Percentiles rank a stretch among this genome's conserved stretches.
These are phyloP conservation scores for Chaetomium strumarium DNA, from an alignment of 2,329 filamentous ascomycete species.

Conservation along the genomic window DNA sequence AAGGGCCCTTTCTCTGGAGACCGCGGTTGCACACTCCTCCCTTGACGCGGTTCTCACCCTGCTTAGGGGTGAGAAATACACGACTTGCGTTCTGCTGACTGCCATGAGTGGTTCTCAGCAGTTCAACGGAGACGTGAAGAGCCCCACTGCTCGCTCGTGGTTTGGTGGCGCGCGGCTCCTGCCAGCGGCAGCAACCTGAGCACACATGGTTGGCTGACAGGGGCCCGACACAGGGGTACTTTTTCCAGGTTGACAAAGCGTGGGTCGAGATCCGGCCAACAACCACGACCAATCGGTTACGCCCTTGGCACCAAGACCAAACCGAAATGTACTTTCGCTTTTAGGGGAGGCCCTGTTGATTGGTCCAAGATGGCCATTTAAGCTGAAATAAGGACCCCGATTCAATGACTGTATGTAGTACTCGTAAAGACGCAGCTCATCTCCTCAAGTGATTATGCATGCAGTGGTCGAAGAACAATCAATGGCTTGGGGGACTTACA, in stretches of 20 bases:
- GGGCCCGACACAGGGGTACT: not conserved
- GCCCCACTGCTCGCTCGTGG: not conserved
- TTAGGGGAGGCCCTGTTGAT: not conserved
- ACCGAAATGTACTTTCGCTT: conserved; percentile 3
- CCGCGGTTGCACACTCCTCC: conserved; percentile 3
- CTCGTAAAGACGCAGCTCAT: no score
- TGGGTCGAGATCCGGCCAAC: no score
- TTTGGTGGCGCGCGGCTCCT: conserved; percentile 23
- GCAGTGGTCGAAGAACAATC: no score
- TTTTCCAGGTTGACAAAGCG: not conserved
- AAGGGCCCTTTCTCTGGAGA: not conserved
- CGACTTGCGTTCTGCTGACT: not conserved
- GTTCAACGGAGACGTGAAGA: no score
- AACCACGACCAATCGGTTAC: conserved; percentile 22
- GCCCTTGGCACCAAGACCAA: conserved; percentile 6
- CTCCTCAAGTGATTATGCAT: no score
- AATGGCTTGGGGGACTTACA: not conserved
- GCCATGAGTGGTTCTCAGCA: not conserved
- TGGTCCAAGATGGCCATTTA: not conserved
- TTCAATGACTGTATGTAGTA: not conserved
- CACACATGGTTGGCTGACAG: conserved; percentile 15
- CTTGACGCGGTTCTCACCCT: conserved; percentile 8
- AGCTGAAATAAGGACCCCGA: not conserved
- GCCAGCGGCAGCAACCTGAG: conserved; percentile 11
- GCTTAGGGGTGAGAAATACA: not conserved